Conservation (phyloP, 257 asterid genomes). For the Rubia yunnanensis region DNA sequence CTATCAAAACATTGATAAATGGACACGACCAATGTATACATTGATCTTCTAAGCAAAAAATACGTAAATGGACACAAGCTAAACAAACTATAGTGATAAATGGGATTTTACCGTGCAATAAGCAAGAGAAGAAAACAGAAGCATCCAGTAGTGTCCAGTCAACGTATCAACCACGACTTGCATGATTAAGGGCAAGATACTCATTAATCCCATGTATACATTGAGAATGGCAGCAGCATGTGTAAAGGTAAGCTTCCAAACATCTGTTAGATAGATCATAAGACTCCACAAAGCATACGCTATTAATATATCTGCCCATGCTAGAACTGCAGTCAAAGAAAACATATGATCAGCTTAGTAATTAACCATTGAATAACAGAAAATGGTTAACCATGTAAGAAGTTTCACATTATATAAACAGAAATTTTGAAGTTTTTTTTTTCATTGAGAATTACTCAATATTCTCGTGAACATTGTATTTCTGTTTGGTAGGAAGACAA, state of each 20-base stretch:
- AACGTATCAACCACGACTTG: conserved; percentile 13
- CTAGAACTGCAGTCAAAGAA: conserved; percentile 7
- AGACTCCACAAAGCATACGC: conserved; percentile 21
- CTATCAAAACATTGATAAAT: too few species aligned
- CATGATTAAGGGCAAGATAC: conserved; percentile 9
- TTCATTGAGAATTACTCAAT: background rate
- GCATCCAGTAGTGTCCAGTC: conserved; percentile 17
- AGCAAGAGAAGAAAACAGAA: conserved; percentile 15
- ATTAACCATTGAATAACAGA: background rate
- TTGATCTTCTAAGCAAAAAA: background rate
- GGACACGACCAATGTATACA: background rate
- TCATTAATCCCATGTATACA: conserved; percentile 4
- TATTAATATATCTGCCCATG: conserved; percentile 19
- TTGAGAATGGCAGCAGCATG: conserved; percentile 24
- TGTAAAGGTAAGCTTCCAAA: conserved; percentile 22
- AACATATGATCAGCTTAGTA: conserved; percentile 1
- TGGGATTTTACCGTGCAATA: conserved; percentile 15
- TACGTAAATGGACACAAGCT: too few species aligned
- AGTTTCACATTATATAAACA: too few species aligned
- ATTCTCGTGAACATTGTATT: conserved; percentile 11
- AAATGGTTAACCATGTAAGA: too few species aligned
- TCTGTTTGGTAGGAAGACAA: background rate
- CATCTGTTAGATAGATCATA: conserved; percentile 24
- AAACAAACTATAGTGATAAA: too few species aligned
- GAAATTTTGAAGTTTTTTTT: too few species aligned